phyloP scores from a whole-genome alignment of 2,329 filamentous ascomycete species.

The Ascochyta lentis region DNA sequence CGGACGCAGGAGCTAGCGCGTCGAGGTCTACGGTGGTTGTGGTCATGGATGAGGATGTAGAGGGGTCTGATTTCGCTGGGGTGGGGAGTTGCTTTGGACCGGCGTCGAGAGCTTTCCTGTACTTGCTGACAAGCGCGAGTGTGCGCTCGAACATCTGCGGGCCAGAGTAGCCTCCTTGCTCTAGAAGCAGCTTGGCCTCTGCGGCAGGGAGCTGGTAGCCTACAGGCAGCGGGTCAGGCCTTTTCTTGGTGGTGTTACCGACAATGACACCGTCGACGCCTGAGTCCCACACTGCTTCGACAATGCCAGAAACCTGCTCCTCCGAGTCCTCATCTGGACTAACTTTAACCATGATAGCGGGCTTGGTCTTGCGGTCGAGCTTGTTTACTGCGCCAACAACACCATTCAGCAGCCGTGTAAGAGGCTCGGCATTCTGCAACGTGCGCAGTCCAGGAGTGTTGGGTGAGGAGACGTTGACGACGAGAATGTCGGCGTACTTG shows the following conservation, averaged over 20 bases:
- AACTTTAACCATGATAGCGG: conserved; percentile 95
- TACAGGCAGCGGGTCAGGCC: conserved; percentile 72
- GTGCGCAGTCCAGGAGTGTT: conserved; percentile 92
- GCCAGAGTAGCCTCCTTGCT: conserved; percentile 89
- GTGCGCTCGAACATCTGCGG: conserved; percentile 87
- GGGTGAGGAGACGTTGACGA: conserved; percentile 96
- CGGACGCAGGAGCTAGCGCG: conserved; percentile 28
- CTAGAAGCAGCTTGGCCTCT: conserved; percentile 72
- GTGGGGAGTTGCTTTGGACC: conserved; percentile 44
- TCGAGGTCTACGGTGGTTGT: conserved; percentile 30
- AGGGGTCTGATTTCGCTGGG: conserved; percentile 4
- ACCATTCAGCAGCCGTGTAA: conserved; percentile 79
- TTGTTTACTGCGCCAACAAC: conserved; percentile 80
- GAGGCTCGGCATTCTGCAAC: conserved; percentile 81
- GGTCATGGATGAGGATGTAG: conserved; percentile 17
- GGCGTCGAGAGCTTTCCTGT: conserved; percentile 63
- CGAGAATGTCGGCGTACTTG: conserved; percentile 91
- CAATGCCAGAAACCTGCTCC: conserved; percentile 85
- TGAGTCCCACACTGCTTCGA: conserved; percentile 64
- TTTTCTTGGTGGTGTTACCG: conserved; percentile 91
- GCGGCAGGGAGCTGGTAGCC: conserved; percentile 68
- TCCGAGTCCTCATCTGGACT: conserved; percentile 92
- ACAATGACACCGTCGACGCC: conserved; percentile 96
- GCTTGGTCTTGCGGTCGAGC: conserved; percentile 73
- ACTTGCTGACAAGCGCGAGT: conserved; percentile 77